Evolutionary conservation across 331 rosid genomes (phyloP), one percentile per base, ranked within the genome.

Genomic region (Saraca asoca): DNA sequence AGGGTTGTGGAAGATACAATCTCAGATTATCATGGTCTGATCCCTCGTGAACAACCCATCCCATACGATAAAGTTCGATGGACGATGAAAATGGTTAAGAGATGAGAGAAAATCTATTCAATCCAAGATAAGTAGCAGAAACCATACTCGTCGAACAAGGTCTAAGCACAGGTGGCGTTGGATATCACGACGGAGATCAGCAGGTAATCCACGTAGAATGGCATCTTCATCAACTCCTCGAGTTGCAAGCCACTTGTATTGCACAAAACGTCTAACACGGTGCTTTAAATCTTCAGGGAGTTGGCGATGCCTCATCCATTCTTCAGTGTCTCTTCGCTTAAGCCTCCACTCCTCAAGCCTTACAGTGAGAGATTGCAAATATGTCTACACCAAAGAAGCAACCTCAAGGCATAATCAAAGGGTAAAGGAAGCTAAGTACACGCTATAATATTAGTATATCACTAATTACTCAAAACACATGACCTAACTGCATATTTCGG

Each of bases 261-360:
- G 99, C 61, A 88, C 96, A 78, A 85, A 94, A 44, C 97, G 82
- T 61, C 95, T 81, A 70, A 88, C 96, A 41, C 88, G 89, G 12
- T 58, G 67, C 74, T 58, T 88, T 82, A 94, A 79, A 81, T 86
- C 99, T 77, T 82, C 91, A 56, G 99, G 97, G 68, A 94, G 99
- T 85, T 94, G 99, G 69, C 97, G 97, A 80, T 94, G 95, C 79
- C 85, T 79, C 99, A 94, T 94, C 99, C 99, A 94, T 80, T 94
- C 97, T 75, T 94, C 97, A 1, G 97, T 90, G 82, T 94, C 99
- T 73, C 97, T 85, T 74, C 75, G 88, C 81, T 85, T 90, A 64
- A 94, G 89, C 82, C 99, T 88, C 99, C 99, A 94, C 63, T 94
- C 99, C 80, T 94, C 99, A 12, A 88, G 96, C 81, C 97, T 86